Evolutionary conservation across 208 protist genomes (phyloP).

Genomic region (Trypanosoma platydactyli): DNA sequence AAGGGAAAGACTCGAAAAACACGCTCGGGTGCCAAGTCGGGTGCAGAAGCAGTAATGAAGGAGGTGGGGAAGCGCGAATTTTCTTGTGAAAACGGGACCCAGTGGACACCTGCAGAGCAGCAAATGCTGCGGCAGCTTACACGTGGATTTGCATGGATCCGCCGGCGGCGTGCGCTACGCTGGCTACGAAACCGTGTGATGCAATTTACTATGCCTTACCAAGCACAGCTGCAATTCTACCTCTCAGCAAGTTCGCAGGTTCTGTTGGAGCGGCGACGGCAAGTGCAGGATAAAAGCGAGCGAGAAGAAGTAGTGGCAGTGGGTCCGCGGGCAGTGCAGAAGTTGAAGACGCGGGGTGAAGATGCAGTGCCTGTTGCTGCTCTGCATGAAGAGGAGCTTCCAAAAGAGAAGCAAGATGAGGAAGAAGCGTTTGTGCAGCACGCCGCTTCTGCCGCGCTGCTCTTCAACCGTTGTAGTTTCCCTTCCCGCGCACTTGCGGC

Average conservation of each 20-base stretch:
- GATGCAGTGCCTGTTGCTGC: background rate
- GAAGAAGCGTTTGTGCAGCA: constrained; percentile 21
- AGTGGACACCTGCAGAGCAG: constrained; percentile 56
- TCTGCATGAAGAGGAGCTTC: background rate
- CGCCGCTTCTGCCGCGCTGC: constrained; percentile 9
- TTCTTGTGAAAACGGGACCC: constrained; percentile 5
- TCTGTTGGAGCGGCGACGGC: constrained; percentile 16
- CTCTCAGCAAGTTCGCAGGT: constrained; percentile 38
- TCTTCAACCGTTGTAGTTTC: constrained; percentile 34
- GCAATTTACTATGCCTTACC: constrained; percentile 60
- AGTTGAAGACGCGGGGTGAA: constrained; percentile 1
- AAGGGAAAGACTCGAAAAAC: constrained; percentile 4
- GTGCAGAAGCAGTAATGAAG: constrained; percentile 12
- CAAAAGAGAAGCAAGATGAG: constrained; percentile 7
- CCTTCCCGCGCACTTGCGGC: constrained; percentile 21
- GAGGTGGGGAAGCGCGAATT: constrained; percentile 22
- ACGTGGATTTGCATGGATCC: constrained; percentile 54
- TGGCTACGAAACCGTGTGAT: constrained; percentile 55
- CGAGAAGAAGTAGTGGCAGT: constrained; percentile 6
- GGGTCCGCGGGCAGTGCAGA: background rate
- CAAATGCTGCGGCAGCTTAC: constrained; percentile 79
- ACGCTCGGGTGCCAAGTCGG: constrained; percentile 12
- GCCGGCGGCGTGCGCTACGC: constrained; percentile 49
- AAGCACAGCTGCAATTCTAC: constrained; percentile 62
- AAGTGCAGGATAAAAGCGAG: constrained; percentile 1